Evolutionary conservation across 2,329 filamentous ascomycete species (phyloP).

Genomic region (Aspergillus latus): DNA sequence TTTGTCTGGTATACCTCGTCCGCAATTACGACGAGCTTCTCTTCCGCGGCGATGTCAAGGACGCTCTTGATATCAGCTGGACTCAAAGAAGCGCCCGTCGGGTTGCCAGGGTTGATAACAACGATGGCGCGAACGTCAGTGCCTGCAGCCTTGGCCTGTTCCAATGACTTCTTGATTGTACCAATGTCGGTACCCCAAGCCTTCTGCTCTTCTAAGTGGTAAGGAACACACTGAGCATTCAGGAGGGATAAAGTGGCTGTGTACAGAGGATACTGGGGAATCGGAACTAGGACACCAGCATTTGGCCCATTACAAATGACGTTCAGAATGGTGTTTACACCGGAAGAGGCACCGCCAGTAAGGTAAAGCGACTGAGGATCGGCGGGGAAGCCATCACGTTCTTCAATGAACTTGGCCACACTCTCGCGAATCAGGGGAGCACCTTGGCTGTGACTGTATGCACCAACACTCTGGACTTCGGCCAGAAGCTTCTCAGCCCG

Average conservation of each 20-base stretch:
- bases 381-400: conserved; percentile 85
- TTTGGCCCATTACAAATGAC: conserved; percentile 76
- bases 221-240: conserved; percentile 84
- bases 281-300: conserved; percentile 86
- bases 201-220: conserved; percentile 83
- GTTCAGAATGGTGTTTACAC: conserved; percentile 90
- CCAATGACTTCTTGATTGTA: conserved; percentile 71
- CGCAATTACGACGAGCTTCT: conserved; percentile 85
- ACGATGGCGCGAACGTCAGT: conserved; percentile 89
- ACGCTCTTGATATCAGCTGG: conserved; percentile 77
- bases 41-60: conserved; percentile 80
- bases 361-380: conserved; percentile 82
- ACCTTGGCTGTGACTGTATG: conserved; percentile 93
- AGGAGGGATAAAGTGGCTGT: conserved; percentile 86
- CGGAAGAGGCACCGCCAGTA: conserved; percentile 85
- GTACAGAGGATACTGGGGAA: conserved; percentile 97
- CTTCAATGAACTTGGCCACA: conserved; percentile 88
- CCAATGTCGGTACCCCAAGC: conserved; percentile 84
- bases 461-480: conserved; percentile 86
- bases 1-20: conserved; percentile 99
- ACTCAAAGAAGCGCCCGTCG: conserved; percentile 82
- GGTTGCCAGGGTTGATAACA: conserved; percentile 98
- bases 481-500: conserved; percentile 77
- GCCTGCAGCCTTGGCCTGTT: conserved; percentile 72
- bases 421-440: conserved; percentile 83